These are phyloP conservation scores for Penicillium mononematosum DNA, from an alignment of 495 filamentous ascomycete genomes.

Conservation along the genomic window DNA sequence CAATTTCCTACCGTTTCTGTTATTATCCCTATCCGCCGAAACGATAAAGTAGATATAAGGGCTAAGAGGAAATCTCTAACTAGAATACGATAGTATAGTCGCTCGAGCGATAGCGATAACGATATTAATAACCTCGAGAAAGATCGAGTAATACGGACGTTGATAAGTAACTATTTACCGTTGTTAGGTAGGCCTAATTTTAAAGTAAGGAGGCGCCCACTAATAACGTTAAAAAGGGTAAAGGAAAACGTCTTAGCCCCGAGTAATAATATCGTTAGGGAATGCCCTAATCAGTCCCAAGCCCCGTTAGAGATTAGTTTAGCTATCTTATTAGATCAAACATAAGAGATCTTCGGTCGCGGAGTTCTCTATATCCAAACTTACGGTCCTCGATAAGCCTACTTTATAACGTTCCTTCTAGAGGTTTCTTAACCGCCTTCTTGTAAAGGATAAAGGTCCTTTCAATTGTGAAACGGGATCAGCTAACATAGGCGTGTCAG, in stretches of 20 bases:
- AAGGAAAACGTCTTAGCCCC: not conserved
- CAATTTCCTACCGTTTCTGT: slow-evolving; percentile 12
- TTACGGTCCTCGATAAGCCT: slow-evolving; percentile 12
- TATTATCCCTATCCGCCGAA: slow-evolving; percentile 8
- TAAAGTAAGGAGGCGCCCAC: slow-evolving; percentile 9
- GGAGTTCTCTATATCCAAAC: slow-evolving; percentile 17
- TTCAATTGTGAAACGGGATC: no score
- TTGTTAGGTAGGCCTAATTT: slow-evolving; percentile 1
- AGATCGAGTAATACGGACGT: not conserved
- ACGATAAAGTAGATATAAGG: slow-evolving; percentile 3
- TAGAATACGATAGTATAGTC: slow-evolving; percentile 6
- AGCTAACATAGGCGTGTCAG: no score
- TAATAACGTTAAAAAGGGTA: slow-evolving; percentile 2
- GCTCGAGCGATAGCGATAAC: slow-evolving; percentile 1
- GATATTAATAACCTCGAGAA: no score
- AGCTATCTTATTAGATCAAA: slow-evolving; percentile 2
- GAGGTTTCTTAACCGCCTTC: slow-evolving; percentile 8
- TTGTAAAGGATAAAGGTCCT: no score
- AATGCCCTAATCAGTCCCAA: slow-evolving; percentile 5
- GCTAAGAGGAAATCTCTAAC: slow-evolving; percentile 9
- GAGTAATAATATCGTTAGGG: not conserved
- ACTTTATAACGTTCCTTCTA: slow-evolving; percentile 19
- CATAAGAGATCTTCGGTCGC: slow-evolving; percentile 20
- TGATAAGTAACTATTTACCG: slow-evolving; percentile 2
- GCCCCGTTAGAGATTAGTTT: not conserved